Percentiles rank a stretch among this genome's conserved stretches.
phyloP scores from a whole-genome alignment of 163 green algal genomes.

The Chlamydomonas reinhardtii region DNA sequence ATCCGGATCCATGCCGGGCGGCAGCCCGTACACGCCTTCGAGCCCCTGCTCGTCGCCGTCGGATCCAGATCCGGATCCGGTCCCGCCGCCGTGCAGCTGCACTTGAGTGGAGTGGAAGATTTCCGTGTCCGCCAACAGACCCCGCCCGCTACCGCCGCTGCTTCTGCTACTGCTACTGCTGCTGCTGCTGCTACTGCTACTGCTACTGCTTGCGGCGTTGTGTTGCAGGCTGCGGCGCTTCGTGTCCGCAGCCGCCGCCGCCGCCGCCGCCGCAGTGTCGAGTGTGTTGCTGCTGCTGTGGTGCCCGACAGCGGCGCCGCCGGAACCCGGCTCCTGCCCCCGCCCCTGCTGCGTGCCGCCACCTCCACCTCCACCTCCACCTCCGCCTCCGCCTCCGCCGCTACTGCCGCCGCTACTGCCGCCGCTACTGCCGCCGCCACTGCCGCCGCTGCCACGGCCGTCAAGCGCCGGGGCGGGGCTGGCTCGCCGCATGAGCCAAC shows the following conservation, averaged over 20 bases:
- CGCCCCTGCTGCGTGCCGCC: too few relatives aligned
- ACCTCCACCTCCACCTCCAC: too few relatives aligned
- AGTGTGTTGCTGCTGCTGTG: neutral
- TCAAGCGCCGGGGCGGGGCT: too few relatives aligned
- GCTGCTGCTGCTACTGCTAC: neutral
- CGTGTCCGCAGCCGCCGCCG: neutral
- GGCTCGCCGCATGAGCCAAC: too few relatives aligned
- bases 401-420: too few relatives aligned
- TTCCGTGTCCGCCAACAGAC: constrained; percentile 19
- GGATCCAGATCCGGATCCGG: too few relatives aligned
- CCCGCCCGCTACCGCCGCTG: neutral
- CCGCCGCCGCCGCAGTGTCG: neutral
- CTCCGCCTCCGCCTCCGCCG: too few relatives aligned
- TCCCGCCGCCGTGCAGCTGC: constrained; percentile 10
- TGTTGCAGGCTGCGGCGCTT: too few relatives aligned
- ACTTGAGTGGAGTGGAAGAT: constrained; percentile 41
- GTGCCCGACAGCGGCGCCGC: too few relatives aligned
- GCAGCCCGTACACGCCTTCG: constrained; percentile 27
- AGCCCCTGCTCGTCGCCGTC: too few relatives aligned
- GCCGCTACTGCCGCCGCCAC: neutral
- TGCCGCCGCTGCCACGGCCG: neutral
- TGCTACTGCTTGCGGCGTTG: too few relatives aligned
- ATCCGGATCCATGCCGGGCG: constrained; percentile 13
- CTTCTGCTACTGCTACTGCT: neutral
- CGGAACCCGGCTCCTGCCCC: too few relatives aligned